A percentile compares a stretch with the other conserved stretches of the same genome.
Conservation (phyloP, 257 asterid species). For the Euphrasia confusa region DNA sequence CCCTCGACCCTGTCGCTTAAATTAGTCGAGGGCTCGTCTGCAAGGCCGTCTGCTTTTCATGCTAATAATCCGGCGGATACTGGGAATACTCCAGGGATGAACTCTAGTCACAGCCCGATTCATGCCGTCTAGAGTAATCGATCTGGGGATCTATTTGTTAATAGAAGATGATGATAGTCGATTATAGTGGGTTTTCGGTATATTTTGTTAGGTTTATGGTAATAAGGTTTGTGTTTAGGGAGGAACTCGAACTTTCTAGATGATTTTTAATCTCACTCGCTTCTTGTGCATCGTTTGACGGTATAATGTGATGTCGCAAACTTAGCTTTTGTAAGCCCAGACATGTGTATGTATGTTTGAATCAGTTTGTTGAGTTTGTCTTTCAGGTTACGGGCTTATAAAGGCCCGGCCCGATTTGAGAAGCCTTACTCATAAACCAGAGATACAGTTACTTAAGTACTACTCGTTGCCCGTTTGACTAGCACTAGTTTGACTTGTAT, state of each 20-base stretch:
- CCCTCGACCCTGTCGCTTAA: conserved; percentile 61
- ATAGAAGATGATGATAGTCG: conserved; percentile 34
- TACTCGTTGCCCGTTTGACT: too few relatives aligned
- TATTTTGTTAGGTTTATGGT: conserved; percentile 25
- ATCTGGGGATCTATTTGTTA: conserved; percentile 30
- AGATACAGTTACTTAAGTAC: too few relatives aligned
- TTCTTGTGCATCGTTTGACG: too few relatives aligned
- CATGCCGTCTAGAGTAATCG: conserved; percentile 49
- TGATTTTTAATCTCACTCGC: too few relatives aligned
- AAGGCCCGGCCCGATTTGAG: too few relatives aligned
- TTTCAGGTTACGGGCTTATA: too few relatives aligned
- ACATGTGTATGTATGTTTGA: too few relatives aligned
- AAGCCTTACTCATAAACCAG: too few relatives aligned
- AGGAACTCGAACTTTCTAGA: conserved; percentile 1
- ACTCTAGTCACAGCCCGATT: conserved; percentile 69
- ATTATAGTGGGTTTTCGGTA: conserved; percentile 26
- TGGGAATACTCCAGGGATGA: conserved; percentile 45
- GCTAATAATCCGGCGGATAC: conserved; percentile 52
- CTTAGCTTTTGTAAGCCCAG: too few relatives aligned
- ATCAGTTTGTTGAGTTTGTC: too few relatives aligned
- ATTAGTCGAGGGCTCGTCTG: conserved; percentile 63
- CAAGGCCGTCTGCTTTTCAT: conserved; percentile 93
- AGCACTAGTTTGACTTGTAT: too few relatives aligned
- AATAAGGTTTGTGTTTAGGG: conserved; percentile 37
- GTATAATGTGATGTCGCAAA: too few relatives aligned